These are phyloP conservation scores for Bimuria novae-zelandiae DNA, from an alignment of 2,329 filamentous ascomycete species.

Conservation along the genomic window DNA sequence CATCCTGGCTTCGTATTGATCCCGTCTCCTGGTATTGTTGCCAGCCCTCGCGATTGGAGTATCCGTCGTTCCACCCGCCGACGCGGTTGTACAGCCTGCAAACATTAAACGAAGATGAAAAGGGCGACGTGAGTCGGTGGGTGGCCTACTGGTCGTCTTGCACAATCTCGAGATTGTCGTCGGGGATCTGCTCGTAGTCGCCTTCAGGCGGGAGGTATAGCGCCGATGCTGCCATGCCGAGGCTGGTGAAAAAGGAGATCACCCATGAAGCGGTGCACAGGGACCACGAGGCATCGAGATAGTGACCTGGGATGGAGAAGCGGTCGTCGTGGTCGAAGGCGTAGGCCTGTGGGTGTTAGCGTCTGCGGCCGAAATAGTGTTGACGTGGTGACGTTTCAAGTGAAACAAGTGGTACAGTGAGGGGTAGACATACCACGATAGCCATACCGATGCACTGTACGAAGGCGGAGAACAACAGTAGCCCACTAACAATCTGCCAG, in stretches of 20 bases:
- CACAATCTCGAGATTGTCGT: conserved; percentile 27
- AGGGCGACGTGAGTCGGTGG: neutral
- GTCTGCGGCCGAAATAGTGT: neutral
- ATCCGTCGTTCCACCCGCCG: conserved; percentile 42
- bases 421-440: conserved; percentile 69
- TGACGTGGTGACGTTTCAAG: neutral
- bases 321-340: conserved; percentile 81
- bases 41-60: conserved; percentile 19
- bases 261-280: conserved; percentile 67
- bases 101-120: conserved; percentile 21
- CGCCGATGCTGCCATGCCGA: conserved; percentile 68
- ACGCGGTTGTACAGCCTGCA: conserved; percentile 40
- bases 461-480: conserved; percentile 69
- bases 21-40: conserved; percentile 19
- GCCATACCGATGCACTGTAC: conserved; percentile 78
- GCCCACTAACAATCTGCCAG: conserved; percentile 73
- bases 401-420: neutral
- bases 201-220: conserved; percentile 76
- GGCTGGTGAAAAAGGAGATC: conserved; percentile 57
- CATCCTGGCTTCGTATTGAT: conserved; percentile 1
- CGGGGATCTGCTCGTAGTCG: conserved; percentile 78
- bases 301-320: conserved; percentile 78
- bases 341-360: conserved; percentile 66
- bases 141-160: conserved; percentile 42
- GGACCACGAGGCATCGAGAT: conserved; percentile 77